Evolutionary conservation across 176 grass and related monocot species (phyloP), one percentile per base, ranked within the genome.

Genomic region (Puya raimondii): DNA sequence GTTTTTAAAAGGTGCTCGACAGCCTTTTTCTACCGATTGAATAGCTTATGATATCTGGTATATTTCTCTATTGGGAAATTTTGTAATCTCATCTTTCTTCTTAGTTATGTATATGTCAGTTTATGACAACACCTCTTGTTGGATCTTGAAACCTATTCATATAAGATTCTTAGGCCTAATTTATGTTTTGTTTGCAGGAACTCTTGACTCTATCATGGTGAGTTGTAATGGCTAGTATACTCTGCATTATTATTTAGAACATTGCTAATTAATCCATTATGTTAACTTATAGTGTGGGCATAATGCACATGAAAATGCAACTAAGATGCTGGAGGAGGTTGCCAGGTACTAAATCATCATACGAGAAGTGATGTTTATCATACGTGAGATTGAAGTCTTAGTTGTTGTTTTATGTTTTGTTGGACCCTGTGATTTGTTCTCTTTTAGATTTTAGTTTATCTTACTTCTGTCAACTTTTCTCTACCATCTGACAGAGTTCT

Each of bases 151-250:
- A 53, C n/a, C 12, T 72, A 13, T 72, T 7, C 57, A 3, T 63
- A 71, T 21, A 23, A 16, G 11, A 27, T 52, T 69, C 53, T n/a
- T 72, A 75, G 13, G 26, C 73, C 77, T 1, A 61, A 3, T 61
- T 22, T 61, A n/a, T 13, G 17, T 74, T 15, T 74, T 82, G 49
- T 72, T 76, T 85, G 86, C 88, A 97, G 89, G 93, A 90, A 97
- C 89, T 12, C 84, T 97, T 64, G 93, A 97, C 81, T 97, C 93
- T 50, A 79, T 97, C 63, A 92, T 97, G 89, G 89, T 97, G 77
- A 97, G 93, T 83, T 57, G 5, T 23, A 71, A 48, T 80, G 81
- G 53, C 79, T 56, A 69, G 29, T 20, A 64, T 78, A 49, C 29
- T 75, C 22, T 12, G 58, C 20, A 4, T 59, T 51, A 22, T 52